Percentiles rank a stretch among this genome's conserved stretches.
phyloP scores from a whole-genome alignment of 805 yeast species.

The Cyberlindnera galapagoensis region DNA sequence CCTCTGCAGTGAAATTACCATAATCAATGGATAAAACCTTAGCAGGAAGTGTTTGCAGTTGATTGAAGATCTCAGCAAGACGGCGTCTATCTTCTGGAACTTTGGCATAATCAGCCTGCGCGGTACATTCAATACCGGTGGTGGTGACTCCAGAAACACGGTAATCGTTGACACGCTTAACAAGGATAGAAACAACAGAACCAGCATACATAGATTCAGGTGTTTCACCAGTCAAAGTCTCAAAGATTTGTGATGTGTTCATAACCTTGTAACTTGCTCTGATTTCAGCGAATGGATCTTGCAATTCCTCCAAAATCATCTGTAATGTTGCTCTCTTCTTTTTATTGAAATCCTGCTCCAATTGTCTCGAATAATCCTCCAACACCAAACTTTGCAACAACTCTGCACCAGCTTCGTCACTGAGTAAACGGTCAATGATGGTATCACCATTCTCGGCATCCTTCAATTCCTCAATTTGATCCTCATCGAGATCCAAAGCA shows the following conservation, averaged over 20 bases:
- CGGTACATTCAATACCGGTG: conserved; percentile 53
- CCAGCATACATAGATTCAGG: conserved; percentile 61
- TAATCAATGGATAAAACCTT: conserved; percentile 67
- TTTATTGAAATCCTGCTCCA: conserved; percentile 66
- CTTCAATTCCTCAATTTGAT: conserved; percentile 74
- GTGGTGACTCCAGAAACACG: conserved; percentile 41
- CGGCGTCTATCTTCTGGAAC: conserved; percentile 29
- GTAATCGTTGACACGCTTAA: conserved; percentile 52
- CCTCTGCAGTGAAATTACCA: conserved; percentile 65
- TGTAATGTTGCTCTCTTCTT: conserved; percentile 74
- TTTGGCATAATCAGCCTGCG: conserved; percentile 40
- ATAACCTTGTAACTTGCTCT: conserved; percentile 65
- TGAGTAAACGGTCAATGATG: conserved; percentile 52
- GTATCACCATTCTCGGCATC: conserved; percentile 69
- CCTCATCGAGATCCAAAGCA: conserved; percentile 94
- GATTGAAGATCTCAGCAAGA: conserved; percentile 37
- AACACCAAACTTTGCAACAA: conserved; percentile 81
- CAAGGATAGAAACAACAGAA: conserved; percentile 65
- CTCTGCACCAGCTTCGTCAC: conserved; percentile 55
- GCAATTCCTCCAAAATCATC: conserved; percentile 80
- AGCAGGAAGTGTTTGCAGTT: conserved; percentile 84
- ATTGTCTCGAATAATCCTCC: conserved; percentile 88
- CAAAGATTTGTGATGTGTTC: conserved; percentile 70
- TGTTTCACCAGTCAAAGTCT: conserved; percentile 84
- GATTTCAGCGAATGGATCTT: conserved; percentile 81